Percentiles rank a stretch among this genome's conserved stretches.
These are phyloP conservation scores for Cicer cuneatum DNA, from an alignment of 306 rosid species.

Conservation along the genomic window DNA sequence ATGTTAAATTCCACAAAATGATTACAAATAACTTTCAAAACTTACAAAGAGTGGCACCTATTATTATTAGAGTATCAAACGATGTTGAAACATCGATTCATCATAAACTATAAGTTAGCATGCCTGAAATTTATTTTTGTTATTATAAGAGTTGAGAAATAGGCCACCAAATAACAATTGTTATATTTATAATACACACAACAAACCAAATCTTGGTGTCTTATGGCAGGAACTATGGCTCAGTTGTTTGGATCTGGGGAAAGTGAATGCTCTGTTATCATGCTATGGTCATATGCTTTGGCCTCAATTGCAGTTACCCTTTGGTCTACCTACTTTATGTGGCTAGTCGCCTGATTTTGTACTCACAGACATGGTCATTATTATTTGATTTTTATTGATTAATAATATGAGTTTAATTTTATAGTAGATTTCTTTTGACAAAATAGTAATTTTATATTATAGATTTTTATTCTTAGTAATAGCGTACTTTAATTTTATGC, in stretches of 20 bases:
- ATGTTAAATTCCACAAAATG: too few relatives aligned
- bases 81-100: neutral
- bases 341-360: conserved; percentile 59
- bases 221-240: conserved; percentile 72
- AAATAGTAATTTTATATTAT: neutral
- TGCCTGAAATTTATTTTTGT: too few relatives aligned
- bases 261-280: conserved; percentile 74
- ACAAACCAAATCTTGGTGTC: neutral
- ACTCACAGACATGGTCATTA: neutral
- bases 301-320: conserved; percentile 78
- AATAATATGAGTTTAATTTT: neutral
- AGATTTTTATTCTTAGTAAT: conserved; percentile 1
- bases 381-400: conserved; percentile 3
- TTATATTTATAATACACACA: neutral
- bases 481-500: too few relatives aligned
- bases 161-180: too few relatives aligned
- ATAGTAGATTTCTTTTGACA: neutral
- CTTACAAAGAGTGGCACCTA: neutral
- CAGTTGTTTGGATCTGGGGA: conserved; percentile 76
- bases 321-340: conserved; percentile 81
- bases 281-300: conserved; percentile 75
- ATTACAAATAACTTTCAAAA: too few relatives aligned
- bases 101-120: neutral
- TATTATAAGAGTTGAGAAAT: too few relatives aligned
- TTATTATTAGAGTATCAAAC: neutral